Evolutionary conservation across 345 rosid species (phyloP).

Genomic region (Tarenaya hassleriana): DNA sequence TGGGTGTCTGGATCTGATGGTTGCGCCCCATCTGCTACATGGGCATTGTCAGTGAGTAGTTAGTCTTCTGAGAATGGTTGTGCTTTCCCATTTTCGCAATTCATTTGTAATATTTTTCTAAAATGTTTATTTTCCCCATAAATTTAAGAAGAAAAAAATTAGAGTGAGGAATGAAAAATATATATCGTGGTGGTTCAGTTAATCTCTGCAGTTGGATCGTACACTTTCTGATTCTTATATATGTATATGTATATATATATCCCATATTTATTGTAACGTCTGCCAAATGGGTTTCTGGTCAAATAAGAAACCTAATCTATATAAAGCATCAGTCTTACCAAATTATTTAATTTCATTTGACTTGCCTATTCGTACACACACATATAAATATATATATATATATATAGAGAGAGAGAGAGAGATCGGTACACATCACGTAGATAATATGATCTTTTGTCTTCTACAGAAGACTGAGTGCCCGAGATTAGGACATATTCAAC

Average conservation of each 20-base stretch:
- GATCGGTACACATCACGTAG: no score
- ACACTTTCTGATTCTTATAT: no score
- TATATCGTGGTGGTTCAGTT: conserved; percentile 6
- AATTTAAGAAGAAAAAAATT: neutral
- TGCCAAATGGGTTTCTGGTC: conserved; percentile 20
- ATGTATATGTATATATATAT: neutral
- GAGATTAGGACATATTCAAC: no score
- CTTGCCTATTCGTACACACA: neutral
- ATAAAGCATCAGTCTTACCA: conserved; percentile 11
- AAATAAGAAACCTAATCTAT: conserved; percentile 16
- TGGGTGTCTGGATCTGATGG: conserved; percentile 8
- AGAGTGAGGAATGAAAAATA: neutral
- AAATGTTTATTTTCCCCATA: neutral
- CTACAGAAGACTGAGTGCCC: no score
- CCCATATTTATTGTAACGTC: conserved; percentile 23
- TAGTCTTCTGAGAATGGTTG: conserved; percentile 12
- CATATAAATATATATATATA: neutral
- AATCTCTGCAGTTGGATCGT: conserved; percentile 19
- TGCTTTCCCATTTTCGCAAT: no score
- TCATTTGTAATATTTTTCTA: neutral
- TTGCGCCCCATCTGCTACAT: conserved; percentile 16
- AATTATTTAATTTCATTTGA: conserved; percentile 9
- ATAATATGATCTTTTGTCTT: no score
- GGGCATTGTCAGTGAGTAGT: conserved; percentile 15
- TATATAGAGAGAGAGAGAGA: neutral